phyloP scores from a whole-genome alignment of 2,329 filamentous ascomycete genomes.

The Fusarium udum region DNA sequence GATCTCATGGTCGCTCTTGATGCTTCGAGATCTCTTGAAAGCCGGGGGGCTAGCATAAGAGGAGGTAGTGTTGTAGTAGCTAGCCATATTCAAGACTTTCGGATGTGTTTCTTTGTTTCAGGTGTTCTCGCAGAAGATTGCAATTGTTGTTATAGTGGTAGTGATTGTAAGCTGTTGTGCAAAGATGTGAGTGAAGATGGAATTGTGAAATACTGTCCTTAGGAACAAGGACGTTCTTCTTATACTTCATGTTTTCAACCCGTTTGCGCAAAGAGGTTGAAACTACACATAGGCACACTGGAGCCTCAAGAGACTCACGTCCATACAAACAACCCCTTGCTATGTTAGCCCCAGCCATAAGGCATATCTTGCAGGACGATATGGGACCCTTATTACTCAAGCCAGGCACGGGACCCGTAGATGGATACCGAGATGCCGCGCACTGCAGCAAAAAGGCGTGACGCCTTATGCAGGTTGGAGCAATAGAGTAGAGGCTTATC shows the following conservation, averaged over 20 bases:
- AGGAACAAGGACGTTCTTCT: slow-evolving; percentile 28
- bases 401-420: slow-evolving; percentile 26
- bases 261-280: slow-evolving; percentile 18
- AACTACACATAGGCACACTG: slow-evolving; percentile 23
- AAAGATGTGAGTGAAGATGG: slow-evolving; percentile 8
- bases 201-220: slow-evolving; percentile 9
- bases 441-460: slow-evolving; percentile 9
- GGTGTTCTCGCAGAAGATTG: neutral
- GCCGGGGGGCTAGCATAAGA: slow-evolving; percentile 32
- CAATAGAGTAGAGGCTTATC: slow-evolving; percentile 5
- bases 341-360: slow-evolving; percentile 26
- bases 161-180: neutral
- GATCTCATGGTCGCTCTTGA: slow-evolving; percentile 55
- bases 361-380: slow-evolving; percentile 18
- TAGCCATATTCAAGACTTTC: slow-evolving; percentile 38
- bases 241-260: slow-evolving; percentile 26
- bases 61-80: slow-evolving; percentile 40
- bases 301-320: slow-evolving; percentile 8
- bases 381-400: slow-evolving; percentile 10
- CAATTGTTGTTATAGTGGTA: neutral
- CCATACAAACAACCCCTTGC: slow-evolving; percentile 5
- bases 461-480: slow-evolving; percentile 14
- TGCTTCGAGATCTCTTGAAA: slow-evolving; percentile 49
- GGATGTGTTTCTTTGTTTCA: neutral
- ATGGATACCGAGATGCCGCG: slow-evolving; percentile 7